These are phyloP conservation scores for Triticum dicoccoides DNA, from an alignment of 176 grass and related monocot genomes.

Conservation along the genomic window DNA sequence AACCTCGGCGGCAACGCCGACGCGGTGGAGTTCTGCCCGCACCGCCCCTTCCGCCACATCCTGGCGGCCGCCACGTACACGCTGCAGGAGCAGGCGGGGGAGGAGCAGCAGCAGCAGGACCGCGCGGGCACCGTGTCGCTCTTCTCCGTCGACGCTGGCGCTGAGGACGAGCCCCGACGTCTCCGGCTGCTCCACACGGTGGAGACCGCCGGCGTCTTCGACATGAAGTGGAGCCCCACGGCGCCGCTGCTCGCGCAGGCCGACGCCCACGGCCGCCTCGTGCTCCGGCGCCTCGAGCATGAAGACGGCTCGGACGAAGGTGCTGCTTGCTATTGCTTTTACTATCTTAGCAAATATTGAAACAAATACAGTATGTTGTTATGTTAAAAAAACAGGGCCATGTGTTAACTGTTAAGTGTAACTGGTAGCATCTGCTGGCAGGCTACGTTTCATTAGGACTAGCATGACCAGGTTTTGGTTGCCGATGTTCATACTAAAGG, in stretches of 20 bases:
- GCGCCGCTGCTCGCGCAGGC: slow-evolving; percentile 75
- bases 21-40: slow-evolving; percentile 83
- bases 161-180: slow-evolving; percentile 16
- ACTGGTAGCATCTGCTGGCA: background rate
- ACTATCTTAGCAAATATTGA: too few species aligned
- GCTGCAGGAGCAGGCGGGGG: slow-evolving; percentile 56
- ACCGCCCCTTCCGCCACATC: slow-evolving; percentile 53
- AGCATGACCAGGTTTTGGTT: background rate
- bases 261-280: slow-evolving; percentile 68
- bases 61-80: slow-evolving; percentile 85
- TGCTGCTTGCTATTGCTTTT: background rate
- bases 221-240: slow-evolving; percentile 80
- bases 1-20: slow-evolving; percentile 81
- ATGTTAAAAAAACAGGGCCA: background rate
- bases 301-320: slow-evolving; percentile 28
- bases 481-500: background rate
- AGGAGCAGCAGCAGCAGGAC: slow-evolving; percentile 46
- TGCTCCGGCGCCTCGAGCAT: slow-evolving; percentile 49
- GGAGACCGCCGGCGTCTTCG: slow-evolving; percentile 66
- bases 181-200: slow-evolving; percentile 61
- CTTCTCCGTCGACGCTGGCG: slow-evolving; percentile 38
- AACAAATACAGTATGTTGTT: background rate
- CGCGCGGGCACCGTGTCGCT: slow-evolving; percentile 66
- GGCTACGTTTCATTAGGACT: background rate
- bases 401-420: background rate